Percentiles rank a stretch among this genome's conserved stretches.
phyloP scores from a whole-genome alignment of 371 early-diverging fungal species.

The Rhizopus sp. region DNA sequence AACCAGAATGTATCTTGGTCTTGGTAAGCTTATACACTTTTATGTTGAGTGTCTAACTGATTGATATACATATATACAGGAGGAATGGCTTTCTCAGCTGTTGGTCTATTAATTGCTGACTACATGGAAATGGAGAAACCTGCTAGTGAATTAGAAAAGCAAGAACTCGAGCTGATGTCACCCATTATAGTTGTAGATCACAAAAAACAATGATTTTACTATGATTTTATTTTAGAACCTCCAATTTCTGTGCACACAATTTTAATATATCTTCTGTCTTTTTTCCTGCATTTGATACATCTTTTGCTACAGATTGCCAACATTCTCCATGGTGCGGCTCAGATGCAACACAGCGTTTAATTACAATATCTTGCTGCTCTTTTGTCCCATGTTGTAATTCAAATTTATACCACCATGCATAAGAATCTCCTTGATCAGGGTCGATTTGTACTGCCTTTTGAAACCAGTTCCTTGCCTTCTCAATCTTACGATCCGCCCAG shows the following conservation, averaged over 20 bases:
- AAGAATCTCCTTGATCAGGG: constrained; percentile 90
- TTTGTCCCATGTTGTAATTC: constrained; percentile 79
- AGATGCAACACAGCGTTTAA: constrained; percentile 73
- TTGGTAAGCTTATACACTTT: constrained; percentile 30
- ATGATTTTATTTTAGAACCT: constrained; percentile 20
- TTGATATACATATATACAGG: constrained; percentile 20
- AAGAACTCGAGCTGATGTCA: constrained; percentile 38
- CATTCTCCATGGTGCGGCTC: constrained; percentile 90
- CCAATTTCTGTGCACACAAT: constrained; percentile 56
- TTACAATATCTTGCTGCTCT: constrained; percentile 58
- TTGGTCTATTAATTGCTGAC: constrained; percentile 46
- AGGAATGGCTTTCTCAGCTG: constrained; percentile 52
- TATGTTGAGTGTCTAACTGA: neutral
- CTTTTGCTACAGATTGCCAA: constrained; percentile 86
- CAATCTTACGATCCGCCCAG: constrained; percentile 90
- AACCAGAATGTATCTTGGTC: constrained; percentile 42
- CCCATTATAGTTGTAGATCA: constrained; percentile 46
- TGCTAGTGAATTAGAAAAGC: constrained; percentile 35
- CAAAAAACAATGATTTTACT: constrained; percentile 13
- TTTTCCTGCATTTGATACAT: constrained; percentile 69
- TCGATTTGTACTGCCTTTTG: constrained; percentile 80
- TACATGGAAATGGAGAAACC: constrained; percentile 44
- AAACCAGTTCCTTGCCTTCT: constrained; percentile 95
- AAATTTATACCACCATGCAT: constrained; percentile 95
- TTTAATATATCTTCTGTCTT: constrained; percentile 66